These are phyloP conservation scores for Trichoderma sp. DNA, from an alignment of 2,329 filamentous ascomycete genomes.

Conservation along the genomic window DNA sequence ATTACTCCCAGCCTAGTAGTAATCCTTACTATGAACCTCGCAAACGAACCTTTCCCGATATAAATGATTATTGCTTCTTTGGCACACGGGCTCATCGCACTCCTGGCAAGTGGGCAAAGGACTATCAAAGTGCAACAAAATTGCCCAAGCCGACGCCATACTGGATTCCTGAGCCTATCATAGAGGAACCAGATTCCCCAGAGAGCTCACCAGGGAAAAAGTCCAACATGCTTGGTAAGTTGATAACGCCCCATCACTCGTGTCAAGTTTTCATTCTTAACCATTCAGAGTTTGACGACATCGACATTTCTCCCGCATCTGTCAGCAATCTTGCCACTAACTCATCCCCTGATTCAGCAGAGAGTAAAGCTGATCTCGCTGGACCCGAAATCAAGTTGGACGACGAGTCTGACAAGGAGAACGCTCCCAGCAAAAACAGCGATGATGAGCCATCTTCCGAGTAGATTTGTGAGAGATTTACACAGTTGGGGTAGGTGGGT, in stretches of 20 bases:
- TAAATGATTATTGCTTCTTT: conserved; percentile 13
- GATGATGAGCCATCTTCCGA: neutral
- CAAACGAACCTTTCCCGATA: conserved; percentile 24
- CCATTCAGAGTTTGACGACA: conserved; percentile 27
- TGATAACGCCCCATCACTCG: neutral
- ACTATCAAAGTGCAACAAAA: neutral
- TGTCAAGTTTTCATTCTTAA: neutral
- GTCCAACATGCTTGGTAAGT: conserved; percentile 35
- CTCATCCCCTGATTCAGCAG: conserved; percentile 13
- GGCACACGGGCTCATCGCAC: neutral
- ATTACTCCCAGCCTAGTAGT: conserved; percentile 33
- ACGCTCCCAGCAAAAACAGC: conserved; percentile 1
- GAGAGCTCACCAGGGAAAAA: conserved; percentile 28
- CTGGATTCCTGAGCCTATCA: conserved; percentile 34
- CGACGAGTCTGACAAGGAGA: conserved; percentile 12
- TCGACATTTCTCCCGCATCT: neutral
- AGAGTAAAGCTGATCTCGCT: neutral
- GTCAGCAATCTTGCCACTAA: neutral
- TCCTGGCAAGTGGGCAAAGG: conserved; percentile 12
- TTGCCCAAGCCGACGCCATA: conserved; percentile 19
- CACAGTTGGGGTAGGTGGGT: neutral
- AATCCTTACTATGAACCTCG: conserved; percentile 40
- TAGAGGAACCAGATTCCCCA: conserved; percentile 38
- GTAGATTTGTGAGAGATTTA: neutral
- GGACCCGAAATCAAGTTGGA: neutral